Percentiles rank a stretch among this genome's conserved stretches.
These are phyloP conservation scores for Mucor plumbeus DNA, from an alignment of 371 early-diverging fungal species.

Conservation along the genomic window DNA sequence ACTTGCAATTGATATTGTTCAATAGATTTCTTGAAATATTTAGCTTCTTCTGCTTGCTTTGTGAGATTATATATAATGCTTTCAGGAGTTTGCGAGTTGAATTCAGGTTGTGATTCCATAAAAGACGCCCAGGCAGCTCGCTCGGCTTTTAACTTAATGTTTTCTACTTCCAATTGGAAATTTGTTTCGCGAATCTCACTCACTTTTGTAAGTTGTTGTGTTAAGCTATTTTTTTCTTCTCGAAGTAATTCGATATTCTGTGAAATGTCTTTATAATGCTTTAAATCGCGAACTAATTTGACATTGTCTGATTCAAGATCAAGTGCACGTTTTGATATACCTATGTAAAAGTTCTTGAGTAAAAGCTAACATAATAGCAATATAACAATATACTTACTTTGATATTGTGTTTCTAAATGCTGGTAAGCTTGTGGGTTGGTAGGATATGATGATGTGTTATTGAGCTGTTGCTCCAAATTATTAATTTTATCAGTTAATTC, in stretches of 20 bases:
- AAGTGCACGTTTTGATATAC: not conserved
- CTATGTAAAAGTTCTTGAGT: not conserved
- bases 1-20: slow-evolving; percentile 20
- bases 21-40: slow-evolving; percentile 23
- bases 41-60: slow-evolving; percentile 25
- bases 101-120: slow-evolving; percentile 32
- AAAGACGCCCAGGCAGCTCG: slow-evolving; percentile 27
- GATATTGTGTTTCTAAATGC: not conserved
- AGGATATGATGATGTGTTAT: not conserved
- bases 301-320: slow-evolving; percentile 27
- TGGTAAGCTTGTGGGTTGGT: not conserved
- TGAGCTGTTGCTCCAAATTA: not conserved
- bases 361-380: no score
- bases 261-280: slow-evolving; percentile 41
- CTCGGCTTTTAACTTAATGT: slow-evolving; percentile 38
- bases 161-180: slow-evolving; percentile 40
- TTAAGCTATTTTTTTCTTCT: slow-evolving; percentile 33
- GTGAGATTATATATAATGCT: slow-evolving; percentile 32
- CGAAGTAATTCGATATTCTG: slow-evolving; percentile 42
- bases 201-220: slow-evolving; percentile 32
- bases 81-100: slow-evolving; percentile 31
- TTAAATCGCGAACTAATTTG: slow-evolving; percentile 34
- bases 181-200: slow-evolving; percentile 36
- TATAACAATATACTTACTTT: not conserved
- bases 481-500: not conserved